Base-by-base conservation (phyloP, 2,329 filamentous ascomycete genomes). In the Aspergillus flavus region DNA sequence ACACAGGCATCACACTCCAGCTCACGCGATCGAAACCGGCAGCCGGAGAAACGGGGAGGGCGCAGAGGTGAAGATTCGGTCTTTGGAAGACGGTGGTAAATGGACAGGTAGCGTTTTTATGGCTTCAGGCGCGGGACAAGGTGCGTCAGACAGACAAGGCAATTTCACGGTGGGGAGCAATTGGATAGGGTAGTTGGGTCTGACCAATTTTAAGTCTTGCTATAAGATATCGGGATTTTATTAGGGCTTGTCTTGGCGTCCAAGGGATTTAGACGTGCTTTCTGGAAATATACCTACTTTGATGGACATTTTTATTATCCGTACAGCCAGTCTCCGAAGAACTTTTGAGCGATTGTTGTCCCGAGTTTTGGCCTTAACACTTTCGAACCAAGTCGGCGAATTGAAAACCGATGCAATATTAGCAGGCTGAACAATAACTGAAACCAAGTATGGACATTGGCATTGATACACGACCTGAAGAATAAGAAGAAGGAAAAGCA, bases 41-140 rank as follows among this genome's bases (percentile, higher is more conserved):
- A 62, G 21, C 57, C 62, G 21, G 57, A 62, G 52, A 64, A 68
- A 19, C 62, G 62, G 14, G 26, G 23, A 21, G 48, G 30, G 6
- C 30, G 56, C 32, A 41, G 59, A 23, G 34, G 23, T 12, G 72
- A 74, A 63, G 69, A 72, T 61, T 70, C 72, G 43, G 66, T 74
- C 11, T 74, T 72, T 61, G 72, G 71, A 32, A 65, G 72, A 50
- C 66, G 72, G 52, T 73, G 72, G 72, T 73, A 59, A 53, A 26
- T n/a, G 23, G 19, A 52, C 21, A 11, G 10, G 23, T 19, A 21
- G 28, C 9, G 6, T 32, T n/a, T 34, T 34, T n/a, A 16, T 19
- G 19, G 48, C 4, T 52, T n/a, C 3, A 32, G 46, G 9, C 4
- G 7, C 6, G 12, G 7, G 46, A 50, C 12, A 30, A 50, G 46